Evolutionary conservation across 2,329 filamentous ascomycete species (phyloP), one percentile per base, ranked within the genome.

Genomic region (Byssoonygena ceratinophila): DNA sequence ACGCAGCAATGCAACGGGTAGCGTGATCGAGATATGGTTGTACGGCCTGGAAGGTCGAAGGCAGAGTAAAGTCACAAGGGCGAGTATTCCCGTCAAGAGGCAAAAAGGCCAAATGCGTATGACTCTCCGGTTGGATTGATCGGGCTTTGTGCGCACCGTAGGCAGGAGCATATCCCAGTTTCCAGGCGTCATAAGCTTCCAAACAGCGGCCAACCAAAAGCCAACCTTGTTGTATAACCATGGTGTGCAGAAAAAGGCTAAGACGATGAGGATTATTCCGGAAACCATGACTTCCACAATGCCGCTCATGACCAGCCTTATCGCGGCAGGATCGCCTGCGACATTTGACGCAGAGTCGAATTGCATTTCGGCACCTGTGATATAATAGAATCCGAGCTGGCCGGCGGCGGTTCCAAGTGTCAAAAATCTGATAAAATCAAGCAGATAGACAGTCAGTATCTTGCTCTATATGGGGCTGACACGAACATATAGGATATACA

Each of bases 351-450:
- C 63, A 18, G 63, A 59, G 53, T 63, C 60, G 60, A 64, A 66
- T 39, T 62, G 63, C 47, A 65, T 57, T 44, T 66, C 64, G 20
- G 60, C 59, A 22, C 64, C 62, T 9, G 64, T 66, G 25, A 66
- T 61, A 37, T 61, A 59, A 46, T 61, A 66, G 32, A 66, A 66
- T 0, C 62, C 63, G 5, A 65, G 56, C 36, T 66, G 63, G 4
- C 62, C 62, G 3, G 64, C 56, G 14, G 61, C 54, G 2, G 61
- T 59, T 40, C 54, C 49, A 5, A 63, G 55, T 14, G 58, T 58
- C 22, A 65, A 40, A 20, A 45, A 45, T 14, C 64, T 66, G 49
- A 20, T 14, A 25, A 34, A 14, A 22, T 32, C 39, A 25, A 12
- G 36, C 54, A 18, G 32, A 23, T 25, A 32, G 11, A 20, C 27